Evolutionary conservation across 1,139 yeast genomes (phyloP).

Genomic region (Taphrina populina): DNA sequence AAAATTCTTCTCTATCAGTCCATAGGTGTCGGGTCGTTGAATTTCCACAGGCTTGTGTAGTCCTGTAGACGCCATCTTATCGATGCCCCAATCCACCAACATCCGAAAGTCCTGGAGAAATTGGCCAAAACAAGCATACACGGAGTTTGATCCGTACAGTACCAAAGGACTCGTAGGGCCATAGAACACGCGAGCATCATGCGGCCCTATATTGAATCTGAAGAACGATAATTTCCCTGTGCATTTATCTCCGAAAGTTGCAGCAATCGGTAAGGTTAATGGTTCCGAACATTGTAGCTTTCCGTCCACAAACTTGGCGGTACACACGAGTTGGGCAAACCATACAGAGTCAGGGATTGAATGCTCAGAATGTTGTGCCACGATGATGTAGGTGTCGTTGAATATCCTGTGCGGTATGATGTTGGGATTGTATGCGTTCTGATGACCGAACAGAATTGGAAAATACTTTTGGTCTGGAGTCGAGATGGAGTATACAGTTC

Average conservation of each 20-base stretch:
- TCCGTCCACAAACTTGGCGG: conserved; percentile 6
- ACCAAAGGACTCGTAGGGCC: conserved; percentile 5
- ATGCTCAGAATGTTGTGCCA: conserved; percentile 15
- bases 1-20: conserved; percentile 26
- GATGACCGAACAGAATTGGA: conserved; percentile 2
- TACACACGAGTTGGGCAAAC: conserved; percentile 14
- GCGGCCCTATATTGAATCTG: conserved; percentile 6
- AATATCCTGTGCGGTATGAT: conserved; percentile 24
- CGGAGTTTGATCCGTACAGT: conserved; percentile 21
- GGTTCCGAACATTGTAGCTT: conserved; percentile 5
- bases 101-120: conserved; percentile 18
- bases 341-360: conserved; percentile 6
- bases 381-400: conserved; percentile 16
- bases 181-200: conserved; percentile 26
- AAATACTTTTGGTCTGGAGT: conserved; percentile 12
- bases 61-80: neutral
- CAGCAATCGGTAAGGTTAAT: conserved; percentile 1
- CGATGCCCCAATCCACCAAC: conserved; percentile 15
- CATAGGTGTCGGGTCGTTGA: conserved; percentile 23
- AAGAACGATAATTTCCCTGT: neutral
- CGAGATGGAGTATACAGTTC: conserved; percentile 6
- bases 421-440: conserved; percentile 18
- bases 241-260: conserved; percentile 8
- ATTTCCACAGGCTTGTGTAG: too few relatives aligned
- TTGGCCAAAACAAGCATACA: conserved; percentile 24